These are phyloP conservation scores for Ceratocystis diversiconidia DNA, from an alignment of 2,329 filamentous ascomycete genomes.

Conservation along the genomic window DNA sequence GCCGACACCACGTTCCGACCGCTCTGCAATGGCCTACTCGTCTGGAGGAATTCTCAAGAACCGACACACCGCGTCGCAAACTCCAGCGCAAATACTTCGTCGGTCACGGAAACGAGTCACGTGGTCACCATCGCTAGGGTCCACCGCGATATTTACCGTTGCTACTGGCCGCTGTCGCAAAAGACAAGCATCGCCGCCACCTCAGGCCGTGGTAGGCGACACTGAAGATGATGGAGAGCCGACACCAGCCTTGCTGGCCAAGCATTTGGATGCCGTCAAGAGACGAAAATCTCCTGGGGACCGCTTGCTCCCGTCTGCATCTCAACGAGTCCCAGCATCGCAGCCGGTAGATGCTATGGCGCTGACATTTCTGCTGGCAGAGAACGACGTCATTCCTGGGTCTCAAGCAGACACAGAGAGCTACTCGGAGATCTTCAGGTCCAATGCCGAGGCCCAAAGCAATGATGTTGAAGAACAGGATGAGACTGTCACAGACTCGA, in stretches of 20 bases:
- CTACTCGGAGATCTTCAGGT: slow-evolving; percentile 11
- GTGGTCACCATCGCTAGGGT: slow-evolving; percentile 24
- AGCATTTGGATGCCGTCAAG: slow-evolving; percentile 12
- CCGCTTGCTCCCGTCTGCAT: slow-evolving; percentile 29
- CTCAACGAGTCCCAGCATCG: slow-evolving; percentile 30
- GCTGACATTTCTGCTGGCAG: slow-evolving; percentile 35
- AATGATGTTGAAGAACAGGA: slow-evolving; percentile 3
- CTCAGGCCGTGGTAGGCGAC: background rate
- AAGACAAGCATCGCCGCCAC: slow-evolving; percentile 11
- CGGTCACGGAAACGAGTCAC: slow-evolving; percentile 25
- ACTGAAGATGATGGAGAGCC: slow-evolving; percentile 18
- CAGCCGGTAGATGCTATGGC: slow-evolving; percentile 35
- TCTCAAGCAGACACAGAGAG: slow-evolving; percentile 13
- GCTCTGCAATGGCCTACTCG: background rate
- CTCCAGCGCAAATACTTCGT: background rate
- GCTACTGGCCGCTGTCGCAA: slow-evolving; percentile 2
- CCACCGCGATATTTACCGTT: slow-evolving; percentile 13
- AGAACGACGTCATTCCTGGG: slow-evolving; percentile 22
- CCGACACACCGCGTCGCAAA: background rate
- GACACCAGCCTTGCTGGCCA: slow-evolving; percentile 15
- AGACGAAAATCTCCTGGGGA: background rate
- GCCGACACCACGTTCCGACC: background rate
- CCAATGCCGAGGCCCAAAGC: slow-evolving; percentile 8
- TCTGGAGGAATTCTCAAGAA: slow-evolving; percentile 14
- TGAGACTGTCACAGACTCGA: slow-evolving; percentile 12